Evolutionary conservation across 1,284 basidiomycete species (phyloP), one percentile per base, ranked within the genome.

Genomic region (Cystobasidiaceae sp.): DNA sequence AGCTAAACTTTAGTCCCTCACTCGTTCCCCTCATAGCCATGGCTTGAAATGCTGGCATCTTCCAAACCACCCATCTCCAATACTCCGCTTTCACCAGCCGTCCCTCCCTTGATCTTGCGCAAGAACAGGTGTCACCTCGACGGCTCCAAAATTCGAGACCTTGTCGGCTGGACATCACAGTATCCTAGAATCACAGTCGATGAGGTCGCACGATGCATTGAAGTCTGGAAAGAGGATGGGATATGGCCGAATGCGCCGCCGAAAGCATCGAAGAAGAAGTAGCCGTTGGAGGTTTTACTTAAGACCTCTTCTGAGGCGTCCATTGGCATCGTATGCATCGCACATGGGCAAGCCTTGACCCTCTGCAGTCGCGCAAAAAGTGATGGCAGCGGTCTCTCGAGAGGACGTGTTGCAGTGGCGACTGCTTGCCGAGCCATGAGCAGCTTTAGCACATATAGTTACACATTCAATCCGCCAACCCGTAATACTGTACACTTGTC

Each of bases 211-310:
- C 54, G 60, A 8, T 58, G 59, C 30, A 32, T 70, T 30, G 21
- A 67, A 5, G 48, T 60, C 39, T 70, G 67, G 30, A 67, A 68
- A 21, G 57, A 59, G n/a, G 69, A 70, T 41, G 68, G 69, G 25
- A 49, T 70, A 37, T 70, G 69, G 69, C 69, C 69, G 30, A 70
- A 69, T 56, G 68, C 68, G 19, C 66, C 15, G 21, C 17, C n/a
- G 46, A n/a, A 39, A 11, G n/a, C 68, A 21, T 41, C 68, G 27
- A 39, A n/a, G 46, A 68, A 68, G 55, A 55, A 25, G 17, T 62
- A 32, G 44, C n/a, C n/a, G n/a, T n/a, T n/a, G n/a, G n/a, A n/a
- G n/a, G n/a, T n/a, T n/a, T n/a, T n/a, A n/a, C n/a, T n/a, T n/a
- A n/a, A n/a, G n/a, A n/a, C n/a, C n/a, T n/a, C n/a, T n/a, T n/a